These are phyloP conservation scores for Silybum marianum DNA, from an alignment of 129 eudicot genomes.

Conservation along the genomic window DNA sequence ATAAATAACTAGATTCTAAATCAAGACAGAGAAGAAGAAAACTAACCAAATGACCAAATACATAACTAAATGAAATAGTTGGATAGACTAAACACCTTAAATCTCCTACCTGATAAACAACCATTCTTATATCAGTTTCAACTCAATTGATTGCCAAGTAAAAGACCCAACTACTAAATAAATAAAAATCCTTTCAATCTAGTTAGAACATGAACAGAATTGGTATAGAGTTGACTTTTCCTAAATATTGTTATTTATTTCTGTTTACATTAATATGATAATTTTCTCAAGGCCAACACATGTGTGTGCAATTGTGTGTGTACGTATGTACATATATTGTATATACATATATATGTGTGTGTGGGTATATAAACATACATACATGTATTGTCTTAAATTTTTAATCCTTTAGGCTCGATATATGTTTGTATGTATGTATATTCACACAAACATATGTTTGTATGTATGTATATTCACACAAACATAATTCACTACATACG, in stretches of 20 bases:
- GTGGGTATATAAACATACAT: too few relatives aligned
- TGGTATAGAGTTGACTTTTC: background rate
- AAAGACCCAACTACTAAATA: slow-evolving; percentile 3
- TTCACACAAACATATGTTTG: too few relatives aligned
- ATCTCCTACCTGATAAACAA: background rate
- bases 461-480: too few relatives aligned
- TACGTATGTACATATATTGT: too few relatives aligned
- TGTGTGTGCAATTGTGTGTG: too few relatives aligned
- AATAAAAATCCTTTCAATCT: background rate
- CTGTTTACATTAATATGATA: background rate
- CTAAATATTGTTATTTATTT: background rate
- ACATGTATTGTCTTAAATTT: too few relatives aligned
- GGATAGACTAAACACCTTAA: background rate
- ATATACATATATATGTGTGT: too few relatives aligned
- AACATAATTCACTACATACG: too few relatives aligned
- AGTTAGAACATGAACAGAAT: background rate
- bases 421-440: too few relatives aligned
- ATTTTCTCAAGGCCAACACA: background rate
- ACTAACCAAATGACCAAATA: background rate
- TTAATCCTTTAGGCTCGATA: too few relatives aligned
- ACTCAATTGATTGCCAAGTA: background rate
- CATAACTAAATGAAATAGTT: background rate
- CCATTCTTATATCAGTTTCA: background rate
- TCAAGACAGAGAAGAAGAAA: slow-evolving; percentile 1
- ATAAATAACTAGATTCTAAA: background rate